Base-by-base conservation (phyloP, 371 early-diverging fungal species). In the Thermomucor indicae-seudaticae region DNA sequence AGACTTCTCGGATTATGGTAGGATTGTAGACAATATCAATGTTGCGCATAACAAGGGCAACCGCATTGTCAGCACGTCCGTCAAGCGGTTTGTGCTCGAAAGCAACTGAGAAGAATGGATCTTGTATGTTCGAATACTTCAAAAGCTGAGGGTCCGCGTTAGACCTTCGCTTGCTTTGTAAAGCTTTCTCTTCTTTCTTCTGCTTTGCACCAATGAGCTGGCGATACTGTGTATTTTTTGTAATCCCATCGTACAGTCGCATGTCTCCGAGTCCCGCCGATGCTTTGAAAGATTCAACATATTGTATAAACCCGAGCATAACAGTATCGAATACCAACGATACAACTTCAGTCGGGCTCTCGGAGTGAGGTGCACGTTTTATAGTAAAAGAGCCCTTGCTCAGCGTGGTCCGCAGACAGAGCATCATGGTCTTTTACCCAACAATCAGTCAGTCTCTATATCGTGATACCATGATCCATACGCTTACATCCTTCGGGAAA, bases 1-100 rank as follows among this genome's bases (percentile, higher is more conserved):
- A 60, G 16, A 97, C 65, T 3, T 87, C 83, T 34, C 81, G 71
- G 28, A 96, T 83, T 0, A 89, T 81, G 10, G 65, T 53, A 4
- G 93, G 93, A 57, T 93, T 95, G 66, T 93, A 90, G 1, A 96
- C 78, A 49, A 97, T 87, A 57, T 96, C 89, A 40, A 97, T 76
- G 43, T 95, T 92, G 25, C 91, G 83, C 86, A 96, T 93, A 40
- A 84, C 79, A 32, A 97, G 67, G 0, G 78, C 74, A 10, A 95
- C 62, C 0, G 88, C 91, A 53, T 94, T 86, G 58, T 96, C 96
- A 0, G 94, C 93, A 25, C 90, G 83, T 12, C 74, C 82, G 63
- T 96, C 93, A 11, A 92, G 53, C 0, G 97, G 96, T 17, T 89
- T 88, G 53, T 90, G 79, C 54, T 95, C 95, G 61, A 90, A 91